phyloP scores from a whole-genome alignment of 805 yeast species.

The Groenewaldozyma salmanticensis region DNA sequence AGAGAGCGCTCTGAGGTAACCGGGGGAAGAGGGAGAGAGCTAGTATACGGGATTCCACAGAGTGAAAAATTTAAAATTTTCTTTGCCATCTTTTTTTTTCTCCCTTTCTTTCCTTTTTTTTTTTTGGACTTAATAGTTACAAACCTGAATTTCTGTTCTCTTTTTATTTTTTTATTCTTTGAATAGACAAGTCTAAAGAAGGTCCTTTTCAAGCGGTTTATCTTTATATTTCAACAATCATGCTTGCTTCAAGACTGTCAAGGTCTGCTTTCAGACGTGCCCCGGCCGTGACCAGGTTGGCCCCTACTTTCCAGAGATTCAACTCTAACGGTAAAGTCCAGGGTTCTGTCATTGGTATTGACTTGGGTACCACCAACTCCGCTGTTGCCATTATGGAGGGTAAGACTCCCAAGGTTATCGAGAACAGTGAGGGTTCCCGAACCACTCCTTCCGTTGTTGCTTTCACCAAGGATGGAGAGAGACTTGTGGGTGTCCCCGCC shows the following conservation, averaged over 20 bases:
- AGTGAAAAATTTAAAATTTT: conserved; percentile 9
- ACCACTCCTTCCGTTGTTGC: conserved; percentile 94
- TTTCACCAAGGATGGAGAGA: conserved; percentile 83
- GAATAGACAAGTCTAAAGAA: no score
- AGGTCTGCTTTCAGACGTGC: conserved; percentile 26
- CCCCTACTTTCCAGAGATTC: conserved; percentile 29
- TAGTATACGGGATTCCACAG: no score
- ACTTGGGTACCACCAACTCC: conserved; percentile 82
- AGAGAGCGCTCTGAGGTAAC: no score
- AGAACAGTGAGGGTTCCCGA: conserved; percentile 67
- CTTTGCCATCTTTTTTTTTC: conserved; percentile 9
- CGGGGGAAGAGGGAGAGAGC: no score
- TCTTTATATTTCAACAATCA: no score
- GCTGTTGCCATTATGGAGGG: conserved; percentile 84
- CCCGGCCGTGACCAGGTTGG: conserved; percentile 14
- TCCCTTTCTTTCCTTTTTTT: conserved; percentile 5
- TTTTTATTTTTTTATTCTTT: no score
- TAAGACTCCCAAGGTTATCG: conserved; percentile 64
- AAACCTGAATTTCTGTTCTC: no score
- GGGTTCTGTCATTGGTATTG: conserved; percentile 71
- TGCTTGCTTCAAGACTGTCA: conserved; percentile 34
- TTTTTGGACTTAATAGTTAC: no score
- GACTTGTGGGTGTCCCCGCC: conserved; percentile 89
- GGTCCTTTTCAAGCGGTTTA: no score
- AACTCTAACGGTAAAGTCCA: conserved; percentile 42